phyloP scores from a whole-genome alignment of 805 yeast species.

The Hanseniaspora clermontiae region DNA sequence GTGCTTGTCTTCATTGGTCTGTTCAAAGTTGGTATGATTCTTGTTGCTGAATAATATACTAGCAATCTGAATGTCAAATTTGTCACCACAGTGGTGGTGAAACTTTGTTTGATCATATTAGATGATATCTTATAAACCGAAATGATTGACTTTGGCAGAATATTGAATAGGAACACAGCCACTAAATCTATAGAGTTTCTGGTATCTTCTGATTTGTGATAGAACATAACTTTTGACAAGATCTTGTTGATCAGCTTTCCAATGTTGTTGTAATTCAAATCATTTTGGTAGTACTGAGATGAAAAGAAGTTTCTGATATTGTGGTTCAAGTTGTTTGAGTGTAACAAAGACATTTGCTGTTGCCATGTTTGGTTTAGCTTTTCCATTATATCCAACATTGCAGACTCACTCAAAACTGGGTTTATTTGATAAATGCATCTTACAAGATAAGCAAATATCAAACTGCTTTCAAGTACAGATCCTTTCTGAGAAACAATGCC shows the following conservation, averaged over 20 bases:
- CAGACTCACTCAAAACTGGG: conserved; percentile 63
- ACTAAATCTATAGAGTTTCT: conserved; percentile 7
- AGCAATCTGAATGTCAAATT: conserved; percentile 75
- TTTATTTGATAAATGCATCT: conserved; percentile 87
- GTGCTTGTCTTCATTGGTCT: conserved; percentile 24
- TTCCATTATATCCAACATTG: conserved; percentile 33
- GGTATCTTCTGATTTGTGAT: conserved; percentile 2
- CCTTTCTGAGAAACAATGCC: conserved; percentile 79
- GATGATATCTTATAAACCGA: conserved; percentile 22
- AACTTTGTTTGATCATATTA: conserved; percentile 41
- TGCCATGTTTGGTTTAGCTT: conserved; percentile 29
- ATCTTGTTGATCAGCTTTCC: not conserved
- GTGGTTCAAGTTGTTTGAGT: conserved; percentile 6
- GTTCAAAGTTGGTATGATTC: conserved; percentile 68
- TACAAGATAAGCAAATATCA: conserved; percentile 80
- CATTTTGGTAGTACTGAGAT: not conserved
- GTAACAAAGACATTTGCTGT: conserved; percentile 15
- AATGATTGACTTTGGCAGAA: conserved; percentile 12
- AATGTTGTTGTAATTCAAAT: not conserved
- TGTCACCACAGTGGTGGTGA: conserved; percentile 68
- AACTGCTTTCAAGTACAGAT: conserved; percentile 77
- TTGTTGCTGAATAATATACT: conserved; percentile 83
- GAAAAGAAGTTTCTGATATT: conserved; percentile 6
- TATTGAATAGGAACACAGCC: not conserved
- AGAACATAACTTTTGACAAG: not conserved